A percentile compares a stretch with the other conserved stretches of the same genome.
Conservation (phyloP, 225 moss, liverwort and hornwort species). For the Rhytidiadelphus loreus region DNA sequence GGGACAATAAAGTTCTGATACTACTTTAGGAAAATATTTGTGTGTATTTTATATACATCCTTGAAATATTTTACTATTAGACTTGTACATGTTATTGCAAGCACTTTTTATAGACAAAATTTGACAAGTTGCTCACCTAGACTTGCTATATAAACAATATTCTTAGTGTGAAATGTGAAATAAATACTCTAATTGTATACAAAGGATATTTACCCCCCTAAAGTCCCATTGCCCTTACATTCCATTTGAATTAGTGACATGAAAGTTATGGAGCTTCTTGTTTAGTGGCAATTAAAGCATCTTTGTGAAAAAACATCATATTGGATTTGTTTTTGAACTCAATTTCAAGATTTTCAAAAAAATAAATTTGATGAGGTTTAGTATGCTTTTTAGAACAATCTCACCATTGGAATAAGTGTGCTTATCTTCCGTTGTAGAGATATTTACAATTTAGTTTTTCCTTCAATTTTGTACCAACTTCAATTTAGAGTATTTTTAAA, state of each 20-base stretch:
- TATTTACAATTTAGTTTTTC: neutral
- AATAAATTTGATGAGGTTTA: too few relatives aligned
- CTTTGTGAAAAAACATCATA: neutral
- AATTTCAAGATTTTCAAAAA: too few relatives aligned
- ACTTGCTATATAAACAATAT: neutral
- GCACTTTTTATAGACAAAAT: neutral
- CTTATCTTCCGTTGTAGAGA: neutral
- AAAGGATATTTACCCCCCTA: neutral
- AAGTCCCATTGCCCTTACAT: neutral
- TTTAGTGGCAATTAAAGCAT: neutral
- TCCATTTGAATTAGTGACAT: neutral
- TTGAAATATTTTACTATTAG: neutral
- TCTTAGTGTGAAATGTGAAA: too few relatives aligned
- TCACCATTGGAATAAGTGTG: neutral
- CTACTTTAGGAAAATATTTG: neutral
- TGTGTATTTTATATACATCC: neutral
- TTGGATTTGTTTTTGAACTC: neutral
- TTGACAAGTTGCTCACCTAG: neutral
- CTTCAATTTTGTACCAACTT: neutral
- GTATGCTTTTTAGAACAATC: neutral
- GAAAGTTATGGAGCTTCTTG: neutral
- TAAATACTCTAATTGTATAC: neutral
- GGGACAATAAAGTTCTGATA: accelerated
- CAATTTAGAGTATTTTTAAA: neutral
- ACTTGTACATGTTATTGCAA: neutral